A percentile compares a stretch with the other conserved stretches of the same genome.
These are phyloP conservation scores for Pseudozyma hubeiensis DNA, from an alignment of 1,284 basidiomycete species.

Conservation along the genomic window DNA sequence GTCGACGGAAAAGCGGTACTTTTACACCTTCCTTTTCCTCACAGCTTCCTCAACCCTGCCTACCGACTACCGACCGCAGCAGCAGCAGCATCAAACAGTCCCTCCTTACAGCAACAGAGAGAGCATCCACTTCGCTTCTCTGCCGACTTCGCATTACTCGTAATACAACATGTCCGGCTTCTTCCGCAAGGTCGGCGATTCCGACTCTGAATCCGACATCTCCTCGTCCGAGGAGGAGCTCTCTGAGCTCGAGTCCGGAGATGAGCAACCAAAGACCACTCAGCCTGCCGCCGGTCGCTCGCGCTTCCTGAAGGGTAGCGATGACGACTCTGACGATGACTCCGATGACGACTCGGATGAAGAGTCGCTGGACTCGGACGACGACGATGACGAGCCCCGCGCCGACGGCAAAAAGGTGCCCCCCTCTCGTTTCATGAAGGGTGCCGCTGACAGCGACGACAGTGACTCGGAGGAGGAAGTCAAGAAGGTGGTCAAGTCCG, in stretches of 20 bases:
- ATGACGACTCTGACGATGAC: constrained; percentile 56
- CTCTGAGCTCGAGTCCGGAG: constrained; percentile 63
- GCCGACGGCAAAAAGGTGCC: constrained; percentile 51
- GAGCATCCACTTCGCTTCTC: constrained; percentile 28
- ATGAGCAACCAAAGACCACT: constrained; percentile 57
- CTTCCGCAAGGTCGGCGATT: constrained; percentile 66
- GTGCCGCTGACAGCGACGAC: constrained; percentile 68
- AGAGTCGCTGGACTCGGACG: constrained; percentile 52
- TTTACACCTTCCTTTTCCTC: constrained; percentile 49
- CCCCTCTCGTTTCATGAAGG: constrained; percentile 67
- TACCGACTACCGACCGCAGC: neutral
- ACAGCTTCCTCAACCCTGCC: constrained; percentile 15
- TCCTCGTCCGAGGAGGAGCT: constrained; percentile 66
- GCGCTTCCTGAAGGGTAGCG: constrained; percentile 56
- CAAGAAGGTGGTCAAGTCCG: constrained; percentile 81
- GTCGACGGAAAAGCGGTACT: constrained; percentile 46
- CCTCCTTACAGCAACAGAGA: constrained; percentile 12
- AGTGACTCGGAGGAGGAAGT: constrained; percentile 79
- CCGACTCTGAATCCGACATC: constrained; percentile 67
- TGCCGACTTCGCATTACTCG: constrained; percentile 6
- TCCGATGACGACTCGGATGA: constrained; percentile 54
- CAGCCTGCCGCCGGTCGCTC: constrained; percentile 50
- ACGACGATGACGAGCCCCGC: constrained; percentile 47
- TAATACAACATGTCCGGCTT: constrained; percentile 63
- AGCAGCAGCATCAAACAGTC: constrained; percentile 1